Percentiles rank a stretch among this genome's conserved stretches.
Conservation (phyloP, 106 monocot species). For the Dendrobium catenatum region DNA sequence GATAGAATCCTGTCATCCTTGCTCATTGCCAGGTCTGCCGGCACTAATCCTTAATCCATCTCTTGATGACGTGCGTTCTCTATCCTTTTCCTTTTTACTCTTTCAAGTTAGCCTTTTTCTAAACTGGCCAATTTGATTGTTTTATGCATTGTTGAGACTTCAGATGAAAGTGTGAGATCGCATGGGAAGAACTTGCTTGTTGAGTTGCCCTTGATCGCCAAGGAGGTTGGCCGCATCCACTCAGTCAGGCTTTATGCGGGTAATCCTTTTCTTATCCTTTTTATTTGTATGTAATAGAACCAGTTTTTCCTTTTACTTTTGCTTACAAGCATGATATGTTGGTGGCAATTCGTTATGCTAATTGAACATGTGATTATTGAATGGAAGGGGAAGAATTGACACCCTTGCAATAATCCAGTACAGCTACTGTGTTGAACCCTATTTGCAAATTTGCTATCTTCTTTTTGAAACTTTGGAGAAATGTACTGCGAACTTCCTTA, state of each 20-base stretch:
- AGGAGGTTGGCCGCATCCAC: constrained; percentile 7
- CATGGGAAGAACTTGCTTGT: neutral
- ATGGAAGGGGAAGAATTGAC: too few relatives aligned
- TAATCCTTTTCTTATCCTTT: neutral
- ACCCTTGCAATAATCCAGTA: too few relatives aligned
- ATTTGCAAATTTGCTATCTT: too few relatives aligned
- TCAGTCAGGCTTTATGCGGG: constrained; percentile 6
- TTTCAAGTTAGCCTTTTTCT: neutral
- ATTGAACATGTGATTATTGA: too few relatives aligned
- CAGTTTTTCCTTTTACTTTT: neutral
- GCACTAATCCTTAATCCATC: neutral
- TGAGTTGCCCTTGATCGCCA: constrained; percentile 7
- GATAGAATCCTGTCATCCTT: neutral
- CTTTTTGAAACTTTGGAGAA: too few relatives aligned
- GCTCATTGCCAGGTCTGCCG: constrained; percentile 1
- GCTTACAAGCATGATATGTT: neutral
- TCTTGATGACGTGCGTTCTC: constrained; percentile 1
- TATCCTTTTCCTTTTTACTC: neutral
- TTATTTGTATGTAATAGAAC: neutral
- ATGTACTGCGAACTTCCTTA: too few relatives aligned
- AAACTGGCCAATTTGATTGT: neutral
- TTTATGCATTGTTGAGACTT: neutral
- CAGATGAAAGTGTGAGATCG: neutral
- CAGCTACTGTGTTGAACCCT: too few relatives aligned
- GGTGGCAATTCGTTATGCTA: too few relatives aligned